These are phyloP conservation scores for Microthyrium microscopicum DNA, from an alignment of 2,329 filamentous ascomycete genomes.

Conservation along the genomic window DNA sequence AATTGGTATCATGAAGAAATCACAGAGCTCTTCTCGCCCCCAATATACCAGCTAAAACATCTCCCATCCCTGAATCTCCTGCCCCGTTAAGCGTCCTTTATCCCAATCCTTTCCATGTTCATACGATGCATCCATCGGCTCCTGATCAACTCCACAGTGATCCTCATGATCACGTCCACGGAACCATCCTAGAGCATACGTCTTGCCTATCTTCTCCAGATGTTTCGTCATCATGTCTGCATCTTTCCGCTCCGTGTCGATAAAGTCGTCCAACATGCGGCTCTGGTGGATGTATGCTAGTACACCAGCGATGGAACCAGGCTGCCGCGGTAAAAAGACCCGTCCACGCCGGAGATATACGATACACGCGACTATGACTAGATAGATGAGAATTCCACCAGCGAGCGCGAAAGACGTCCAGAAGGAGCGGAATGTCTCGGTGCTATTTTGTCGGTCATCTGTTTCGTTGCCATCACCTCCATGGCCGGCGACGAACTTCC, in stretches of 20 bases:
- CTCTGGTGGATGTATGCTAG: constrained; percentile 65
- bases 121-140: constrained; percentile 50
- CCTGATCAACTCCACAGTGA: constrained; percentile 64
- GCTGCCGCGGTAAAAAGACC: constrained; percentile 60
- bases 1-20: no score
- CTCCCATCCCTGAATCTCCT: constrained; percentile 18
- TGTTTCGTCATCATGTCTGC: constrained; percentile 43
- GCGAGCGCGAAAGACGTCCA: constrained; percentile 47
- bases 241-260: constrained; percentile 48
- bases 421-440: constrained; percentile 40
- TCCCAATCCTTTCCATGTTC: constrained; percentile 38
- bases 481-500: constrained; percentile 33
- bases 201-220: constrained; percentile 44
- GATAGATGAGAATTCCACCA: constrained; percentile 47
- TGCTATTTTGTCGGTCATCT: constrained; percentile 15
- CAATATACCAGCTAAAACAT: no score
- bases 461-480: constrained; percentile 11
- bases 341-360: constrained; percentile 47
- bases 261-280: constrained; percentile 64
- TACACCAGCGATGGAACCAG: constrained; percentile 60
- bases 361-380: constrained; percentile 40
- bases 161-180: constrained; percentile 52
- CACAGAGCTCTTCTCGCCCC: neutral
- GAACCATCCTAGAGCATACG: constrained; percentile 66
- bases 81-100: constrained; percentile 15